Evolutionary conservation across 2,329 filamentous ascomycete genomes (phyloP), one percentile per base, ranked within the genome.

Genomic region (Colletotrichum endophyticum): DNA sequence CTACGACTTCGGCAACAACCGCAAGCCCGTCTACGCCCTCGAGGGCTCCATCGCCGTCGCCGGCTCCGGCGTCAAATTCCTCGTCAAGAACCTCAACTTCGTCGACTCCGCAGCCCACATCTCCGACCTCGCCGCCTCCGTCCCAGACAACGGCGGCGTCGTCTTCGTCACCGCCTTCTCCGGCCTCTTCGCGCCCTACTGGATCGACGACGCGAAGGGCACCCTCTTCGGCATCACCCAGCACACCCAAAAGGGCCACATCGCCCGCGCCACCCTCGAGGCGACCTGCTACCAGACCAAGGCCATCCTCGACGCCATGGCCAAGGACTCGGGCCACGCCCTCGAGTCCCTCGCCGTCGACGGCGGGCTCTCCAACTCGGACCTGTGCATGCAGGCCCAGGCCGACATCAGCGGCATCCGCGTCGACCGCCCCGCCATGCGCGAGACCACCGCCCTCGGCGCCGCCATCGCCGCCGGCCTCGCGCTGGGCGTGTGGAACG

Each of bases 211-310:
- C 85, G 95, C 95, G 25, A 94, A 96, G 84, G 96, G 96, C 75
- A 98, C 96, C 7, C 92, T 97, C 72, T 96, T 96, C 81, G 95
- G 95, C 64, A 93, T 98, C 78, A 97, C 95, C 0, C 94, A 96
- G 80, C 94, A 96, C 86, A 98, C 96, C 0, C 91, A 95, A 82
- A 93, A 93, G 80, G 95, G 95, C 19, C 96, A 98, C 84, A 95
- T 98, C 80, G 95, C 95, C 61, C 93, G 96, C 77, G 96, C 96
- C 44, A 98, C 96, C 0, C 91, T 98, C 70, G 96, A 98, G 86
- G 95, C 96, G 6, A 96, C 95, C 49, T 98, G 96, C 87, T 98
- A 95, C 88, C 96, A 98, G 85, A 98, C 95, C 28, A 96, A 96
- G 81, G 96, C 96, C 27, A 98, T 98, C 81, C 91, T 98, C 28